Evolutionary conservation across 129 eudicot species (phyloP), one percentile per base, ranked within the genome.

Genomic region (Arctium lappa): DNA sequence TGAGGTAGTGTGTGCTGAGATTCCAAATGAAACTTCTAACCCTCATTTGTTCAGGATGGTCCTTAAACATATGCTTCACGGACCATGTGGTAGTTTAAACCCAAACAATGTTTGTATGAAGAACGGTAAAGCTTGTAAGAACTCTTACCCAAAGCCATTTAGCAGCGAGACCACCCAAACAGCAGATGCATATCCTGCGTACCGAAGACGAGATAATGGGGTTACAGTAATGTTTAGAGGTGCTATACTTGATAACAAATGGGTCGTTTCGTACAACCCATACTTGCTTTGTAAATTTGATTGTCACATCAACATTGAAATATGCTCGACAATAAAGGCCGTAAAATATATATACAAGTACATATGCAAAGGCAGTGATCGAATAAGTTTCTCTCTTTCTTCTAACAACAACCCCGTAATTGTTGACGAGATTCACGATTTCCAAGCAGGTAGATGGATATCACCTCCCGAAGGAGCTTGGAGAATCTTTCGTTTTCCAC

Each of bases 71-170:
- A 86, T 86, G 87, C 71, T 86, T 1, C 87, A 82, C 73, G 89
- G 89, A 5, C 86, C 89, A 42, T 82, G 89, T 66, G 86, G 86
- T 2, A 13, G 9, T 13, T 15, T 79, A 2, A 86, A 82, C 40
- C 38, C 72, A 0, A 22, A 46, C 1, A 30, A 56, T 69, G 56
- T 68, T 1, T 85, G 82, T 72, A 80, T 80, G 44, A 72, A 15
- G 74, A 77, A 70, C 8, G 27, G 56, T 10, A 29, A 65, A 1
- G 16, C 7, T 32, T 77, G 73, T 44, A 76, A 71, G 40, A 76
- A 76, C 22, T 30, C 34, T 8, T 82, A 22, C 27, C 86, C 80
- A 1, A 76, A 77, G 12, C 16, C 8, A 29, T 86, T 81, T 37
- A n/a, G 56, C 2, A 5, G 15, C 5, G 27, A 18, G 18, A 86